These are phyloP conservation scores for Pisolithus thermaeus DNA, from an alignment of 1,284 basidiomycete genomes.

Conservation along the genomic window DNA sequence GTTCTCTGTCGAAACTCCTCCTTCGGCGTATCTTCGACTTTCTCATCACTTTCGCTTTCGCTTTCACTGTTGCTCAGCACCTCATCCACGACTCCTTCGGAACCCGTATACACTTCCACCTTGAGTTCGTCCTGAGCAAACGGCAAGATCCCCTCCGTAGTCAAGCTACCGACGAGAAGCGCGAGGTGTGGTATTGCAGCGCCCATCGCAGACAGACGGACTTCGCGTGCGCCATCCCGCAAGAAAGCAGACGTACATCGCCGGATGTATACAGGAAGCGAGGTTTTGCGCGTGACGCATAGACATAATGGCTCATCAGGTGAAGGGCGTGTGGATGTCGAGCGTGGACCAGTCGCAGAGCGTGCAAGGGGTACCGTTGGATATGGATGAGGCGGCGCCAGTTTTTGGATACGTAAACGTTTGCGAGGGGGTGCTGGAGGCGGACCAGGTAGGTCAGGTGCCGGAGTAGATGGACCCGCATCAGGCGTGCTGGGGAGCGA, in stretches of 20 bases:
- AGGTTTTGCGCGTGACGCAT: slow-evolving; percentile 75
- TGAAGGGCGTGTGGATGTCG: slow-evolving; percentile 41
- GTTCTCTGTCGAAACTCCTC: slow-evolving; percentile 57
- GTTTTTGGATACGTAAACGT: slow-evolving; percentile 49
- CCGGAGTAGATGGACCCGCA: neutral
- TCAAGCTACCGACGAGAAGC: slow-evolving; percentile 62
- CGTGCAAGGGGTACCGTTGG: slow-evolving; percentile 72
- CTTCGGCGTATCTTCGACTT: slow-evolving; percentile 31
- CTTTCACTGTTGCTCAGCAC: slow-evolving; percentile 71
- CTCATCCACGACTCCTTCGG: slow-evolving; percentile 76
- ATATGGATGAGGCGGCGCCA: slow-evolving; percentile 66
- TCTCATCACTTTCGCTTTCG: slow-evolving; percentile 51
- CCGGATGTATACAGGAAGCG: slow-evolving; percentile 68
- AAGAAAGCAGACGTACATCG: slow-evolving; percentile 74
- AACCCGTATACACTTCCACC: slow-evolving; percentile 68
- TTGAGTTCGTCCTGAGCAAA: slow-evolving; percentile 60
- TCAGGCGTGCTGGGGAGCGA: neutral
- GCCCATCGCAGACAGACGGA: slow-evolving; percentile 78
- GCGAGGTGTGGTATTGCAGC: slow-evolving; percentile 84
- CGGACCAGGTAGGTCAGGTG: neutral
- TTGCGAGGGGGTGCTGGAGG: slow-evolving; percentile 6
- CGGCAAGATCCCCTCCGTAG: slow-evolving; percentile 60
- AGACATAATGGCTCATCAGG: slow-evolving; percentile 70
- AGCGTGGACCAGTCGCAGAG: slow-evolving; percentile 74
- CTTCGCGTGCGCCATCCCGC: slow-evolving; percentile 75